Percentiles rank a stretch among this genome's conserved stretches.
phyloP scores from a whole-genome alignment of 305 asterid genomes.

The Fraxinus sp. region DNA sequence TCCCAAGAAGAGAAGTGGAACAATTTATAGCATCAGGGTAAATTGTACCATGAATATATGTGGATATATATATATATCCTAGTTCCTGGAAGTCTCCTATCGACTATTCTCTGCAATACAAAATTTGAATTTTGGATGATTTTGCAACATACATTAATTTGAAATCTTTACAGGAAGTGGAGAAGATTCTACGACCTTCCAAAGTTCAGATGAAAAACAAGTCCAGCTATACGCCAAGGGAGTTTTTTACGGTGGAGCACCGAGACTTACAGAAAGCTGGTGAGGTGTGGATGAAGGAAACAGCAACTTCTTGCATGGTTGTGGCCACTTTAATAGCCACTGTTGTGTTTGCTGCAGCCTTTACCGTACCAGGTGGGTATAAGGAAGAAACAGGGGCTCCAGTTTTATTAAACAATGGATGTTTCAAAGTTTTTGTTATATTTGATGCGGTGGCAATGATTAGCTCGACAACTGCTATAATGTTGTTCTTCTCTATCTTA shows the following conservation, averaged over 20 bases:
- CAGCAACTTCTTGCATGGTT: conserved; percentile 38
- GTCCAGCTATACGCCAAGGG: conserved; percentile 5
- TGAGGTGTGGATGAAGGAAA: conserved; percentile 38
- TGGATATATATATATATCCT: neutral
- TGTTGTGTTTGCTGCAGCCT: conserved; percentile 33
- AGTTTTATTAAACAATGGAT: neutral
- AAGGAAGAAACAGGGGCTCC: conserved; percentile 22
- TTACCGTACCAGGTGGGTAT: conserved; percentile 42
- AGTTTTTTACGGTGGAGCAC: conserved; percentile 26
- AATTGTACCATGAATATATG: neutral
- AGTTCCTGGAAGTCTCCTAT: neutral
- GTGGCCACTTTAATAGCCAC: conserved; percentile 37
- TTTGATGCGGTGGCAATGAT: conserved; percentile 21
- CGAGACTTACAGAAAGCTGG: conserved; percentile 22
- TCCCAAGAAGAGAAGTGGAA: neutral
- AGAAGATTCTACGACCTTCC: conserved; percentile 23
- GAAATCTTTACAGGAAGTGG: conserved; percentile 21
- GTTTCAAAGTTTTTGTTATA: conserved; percentile 14
- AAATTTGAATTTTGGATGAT: neutral
- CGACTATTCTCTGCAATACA: neutral
- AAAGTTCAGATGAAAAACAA: conserved; percentile 15
- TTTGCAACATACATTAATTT: neutral
- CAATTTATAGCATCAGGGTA: neutral
- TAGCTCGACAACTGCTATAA: conserved; percentile 16
- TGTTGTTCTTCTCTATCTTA: conserved; percentile 27